Evolutionary conservation across 176 grass and related monocot genomes (phyloP), one percentile per base, ranked within the genome.

Genomic region (barley (Hordeum vulgare)): DNA sequence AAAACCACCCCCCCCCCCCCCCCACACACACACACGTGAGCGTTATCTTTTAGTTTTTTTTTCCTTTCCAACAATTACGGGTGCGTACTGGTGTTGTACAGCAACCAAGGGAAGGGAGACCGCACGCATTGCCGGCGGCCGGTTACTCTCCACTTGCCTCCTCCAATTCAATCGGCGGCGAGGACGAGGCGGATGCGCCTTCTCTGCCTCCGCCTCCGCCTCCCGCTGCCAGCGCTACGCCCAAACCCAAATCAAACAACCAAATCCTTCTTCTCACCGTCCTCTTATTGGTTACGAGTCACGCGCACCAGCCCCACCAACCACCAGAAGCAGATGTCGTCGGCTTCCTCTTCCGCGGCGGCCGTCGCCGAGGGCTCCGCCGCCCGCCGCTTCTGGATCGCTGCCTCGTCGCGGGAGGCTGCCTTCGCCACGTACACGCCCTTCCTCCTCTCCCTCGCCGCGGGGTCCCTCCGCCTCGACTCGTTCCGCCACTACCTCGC

Each of bases 401-500:
- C 89, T 33, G 82, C 89, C 18, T 90, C 80, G 67, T 78, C 74
- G 63, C 83, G 87, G 76, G 93, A 98, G 93, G 93, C 89, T 2
- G 86, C 90, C 76, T 96, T 95, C 81, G 93, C 91, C 41, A 47
- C 54, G 51, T 90, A 95, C 81, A 92, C 92, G 25, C 93, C 96
- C 40, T 95, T 98, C 85, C 21, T 98, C 61, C 76, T 98, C 79
- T 89, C 90, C 80, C 88, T 98, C 61, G 91, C 93, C 59, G 86
- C 96, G 3, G 93, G 93, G 6, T 76, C 82, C 10, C 86, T 98
- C 26, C 80, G 79, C 45, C 51, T 84, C 25, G 96, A 90, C 54
- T 27, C 83, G 73, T 98, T 98, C 88, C 93, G 89, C 74, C 90
- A 81, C 42, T 98, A 95, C 82, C 76, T 98, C 80, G 82, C 90